Conservation (phyloP, 768 basidiomycete species). For the Trametes cubensis region DNA sequence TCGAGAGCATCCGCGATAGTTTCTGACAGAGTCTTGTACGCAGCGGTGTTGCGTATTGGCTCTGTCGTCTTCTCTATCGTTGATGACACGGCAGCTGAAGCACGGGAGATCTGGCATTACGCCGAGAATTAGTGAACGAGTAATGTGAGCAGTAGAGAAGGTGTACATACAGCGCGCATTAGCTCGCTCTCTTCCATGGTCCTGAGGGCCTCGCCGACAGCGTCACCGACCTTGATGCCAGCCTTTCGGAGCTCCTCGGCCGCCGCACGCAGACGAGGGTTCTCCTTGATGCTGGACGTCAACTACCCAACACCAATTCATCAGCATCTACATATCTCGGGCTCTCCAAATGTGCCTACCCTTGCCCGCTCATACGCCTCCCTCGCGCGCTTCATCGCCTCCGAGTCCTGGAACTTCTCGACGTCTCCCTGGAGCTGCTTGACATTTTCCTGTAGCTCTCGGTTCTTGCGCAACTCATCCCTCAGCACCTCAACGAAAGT, state of each 20-base stretch:
- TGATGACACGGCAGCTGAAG: constrained; percentile 82
- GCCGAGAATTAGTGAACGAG: not conserved
- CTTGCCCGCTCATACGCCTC: constrained; percentile 94
- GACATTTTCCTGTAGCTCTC: constrained; percentile 94
- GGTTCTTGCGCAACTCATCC: constrained; percentile 91
- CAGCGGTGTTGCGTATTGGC: constrained; percentile 94
- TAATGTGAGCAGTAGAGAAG: not conserved
- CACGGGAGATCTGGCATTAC: constrained; percentile 69
- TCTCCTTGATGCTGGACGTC: constrained; percentile 93
- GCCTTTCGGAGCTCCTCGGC: constrained; percentile 90
- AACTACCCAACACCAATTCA: constrained; percentile 36
- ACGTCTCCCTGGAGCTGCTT: constrained; percentile 98
- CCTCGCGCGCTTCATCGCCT: constrained; percentile 89
- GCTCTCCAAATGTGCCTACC: constrained; percentile 50
- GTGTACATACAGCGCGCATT: constrained; percentile 70
- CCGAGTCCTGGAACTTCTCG: constrained; percentile 95
- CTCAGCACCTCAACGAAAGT: constrained; percentile 93
- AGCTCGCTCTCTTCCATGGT: constrained; percentile 95
- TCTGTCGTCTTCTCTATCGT: constrained; percentile 90
- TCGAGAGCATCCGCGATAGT: constrained; percentile 91
- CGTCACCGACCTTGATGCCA: constrained; percentile 92
- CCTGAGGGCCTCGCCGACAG: constrained; percentile 88
- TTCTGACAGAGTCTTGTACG: constrained; percentile 90
- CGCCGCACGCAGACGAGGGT: constrained; percentile 87
- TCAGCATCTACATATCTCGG: not conserved